Evolutionary conservation across 495 filamentous ascomycete genomes (phyloP).

Genomic region (Tuber indicum): DNA sequence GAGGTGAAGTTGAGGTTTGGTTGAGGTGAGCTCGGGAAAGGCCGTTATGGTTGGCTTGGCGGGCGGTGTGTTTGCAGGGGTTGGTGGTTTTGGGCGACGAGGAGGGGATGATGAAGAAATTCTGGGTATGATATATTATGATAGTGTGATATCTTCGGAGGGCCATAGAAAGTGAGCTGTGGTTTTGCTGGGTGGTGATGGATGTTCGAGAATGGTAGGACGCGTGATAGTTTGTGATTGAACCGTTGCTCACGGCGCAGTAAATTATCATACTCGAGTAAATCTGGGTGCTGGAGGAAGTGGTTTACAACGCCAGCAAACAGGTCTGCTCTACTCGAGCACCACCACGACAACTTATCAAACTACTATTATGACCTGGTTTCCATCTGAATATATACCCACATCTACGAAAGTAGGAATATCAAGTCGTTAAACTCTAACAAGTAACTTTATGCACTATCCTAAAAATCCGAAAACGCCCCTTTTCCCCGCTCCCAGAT

Average conservation of each 20-base stretch:
- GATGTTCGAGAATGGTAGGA: background rate
- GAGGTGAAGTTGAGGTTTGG: constrained; percentile 6
- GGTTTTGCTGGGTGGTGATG: background rate
- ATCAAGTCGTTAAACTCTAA: background rate
- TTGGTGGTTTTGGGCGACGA: background rate
- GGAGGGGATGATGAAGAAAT: background rate
- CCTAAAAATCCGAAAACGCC: background rate
- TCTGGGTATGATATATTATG: background rate
- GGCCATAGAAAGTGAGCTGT: background rate
- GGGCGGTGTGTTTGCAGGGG: background rate
- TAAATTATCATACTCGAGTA: background rate
- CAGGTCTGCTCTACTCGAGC: too few relatives aligned
- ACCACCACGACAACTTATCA: background rate
- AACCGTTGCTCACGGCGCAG: too few relatives aligned
- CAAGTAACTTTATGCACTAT: background rate
- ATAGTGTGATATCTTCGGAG: background rate
- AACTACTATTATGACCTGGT: background rate
- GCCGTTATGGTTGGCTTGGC: background rate
- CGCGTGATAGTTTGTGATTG: background rate
- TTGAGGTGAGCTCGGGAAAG: background rate
- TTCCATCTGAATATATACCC: background rate
- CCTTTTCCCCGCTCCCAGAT: background rate
- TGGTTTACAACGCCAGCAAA: background rate
- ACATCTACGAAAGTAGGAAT: background rate
- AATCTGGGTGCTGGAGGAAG: background rate